phyloP scores from a whole-genome alignment of 129 eudicot species.

The Erigeron canadensis region DNA sequence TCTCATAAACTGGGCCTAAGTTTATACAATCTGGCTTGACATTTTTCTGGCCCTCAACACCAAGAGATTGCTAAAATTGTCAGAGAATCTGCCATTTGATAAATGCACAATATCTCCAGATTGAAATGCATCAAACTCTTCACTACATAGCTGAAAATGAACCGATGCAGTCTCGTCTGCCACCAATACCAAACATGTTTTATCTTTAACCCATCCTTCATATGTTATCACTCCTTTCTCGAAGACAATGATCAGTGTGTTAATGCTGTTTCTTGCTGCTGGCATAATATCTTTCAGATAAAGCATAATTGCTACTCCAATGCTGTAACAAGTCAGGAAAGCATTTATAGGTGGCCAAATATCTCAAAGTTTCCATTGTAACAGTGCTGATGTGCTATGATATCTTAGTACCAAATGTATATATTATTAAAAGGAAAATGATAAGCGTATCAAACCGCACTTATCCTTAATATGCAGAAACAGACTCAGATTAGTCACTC shows the following conservation, averaged over 20 bases:
- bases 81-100: conserved; percentile 62
- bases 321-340: conserved; percentile 15
- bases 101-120: conserved; percentile 57
- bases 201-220: conserved; percentile 46
- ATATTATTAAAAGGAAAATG: no score
- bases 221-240: conserved; percentile 56
- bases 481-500: no score
- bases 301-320: conserved; percentile 22
- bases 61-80: conserved; percentile 43
- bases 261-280: conserved; percentile 64
- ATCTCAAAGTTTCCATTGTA: background rate
- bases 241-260: conserved; percentile 53
- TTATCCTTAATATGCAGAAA: no score
- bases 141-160: conserved; percentile 79
- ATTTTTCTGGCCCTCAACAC: conserved; percentile 65
- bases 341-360: background rate
- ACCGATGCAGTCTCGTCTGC: conserved; percentile 83
- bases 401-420: no score
- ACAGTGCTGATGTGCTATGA: no score
- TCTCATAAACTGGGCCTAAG: no score
- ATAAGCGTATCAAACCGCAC: no score
- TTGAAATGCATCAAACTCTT: conserved; percentile 65
- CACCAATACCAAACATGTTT: conserved; percentile 55
- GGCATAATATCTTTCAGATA: conserved; percentile 56
- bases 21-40: background rate